These are phyloP conservation scores for Cladophialophora yegresii DNA, from an alignment of 2,329 filamentous ascomycete species.

Conservation along the genomic window DNA sequence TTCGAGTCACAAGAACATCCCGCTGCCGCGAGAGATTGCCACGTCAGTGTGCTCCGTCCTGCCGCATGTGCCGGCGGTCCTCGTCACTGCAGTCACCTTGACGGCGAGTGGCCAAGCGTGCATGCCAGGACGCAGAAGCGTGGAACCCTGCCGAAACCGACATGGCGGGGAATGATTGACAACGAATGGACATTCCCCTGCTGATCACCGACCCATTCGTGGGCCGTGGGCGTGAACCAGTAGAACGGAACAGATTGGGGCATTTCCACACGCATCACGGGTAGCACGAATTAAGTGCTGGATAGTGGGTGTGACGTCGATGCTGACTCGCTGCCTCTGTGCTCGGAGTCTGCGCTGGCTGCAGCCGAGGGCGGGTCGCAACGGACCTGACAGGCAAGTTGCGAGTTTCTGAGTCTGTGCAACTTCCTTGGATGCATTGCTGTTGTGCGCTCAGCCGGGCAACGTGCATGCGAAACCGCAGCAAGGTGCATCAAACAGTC, in stretches of 20 bases:
- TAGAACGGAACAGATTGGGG: background rate
- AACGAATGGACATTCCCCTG: constrained; percentile 27
- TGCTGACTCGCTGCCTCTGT: constrained; percentile 15
- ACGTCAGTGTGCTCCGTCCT: constrained; percentile 20
- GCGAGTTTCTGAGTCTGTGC: constrained; percentile 7
- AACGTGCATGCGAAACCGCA: constrained; percentile 13
- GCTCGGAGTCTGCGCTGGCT: constrained; percentile 13
- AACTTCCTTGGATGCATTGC: background rate
- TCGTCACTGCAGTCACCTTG: constrained; percentile 9
- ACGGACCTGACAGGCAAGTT: constrained; percentile 14
- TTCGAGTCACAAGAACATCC: constrained; percentile 21
- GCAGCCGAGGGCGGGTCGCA: constrained; percentile 16
- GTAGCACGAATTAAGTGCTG: background rate
- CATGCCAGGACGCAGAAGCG: constrained; percentile 19
- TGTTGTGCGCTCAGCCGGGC: background rate
- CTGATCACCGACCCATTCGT: constrained; percentile 21
- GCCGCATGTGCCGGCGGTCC: constrained; percentile 15
- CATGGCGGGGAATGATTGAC: constrained; percentile 12
- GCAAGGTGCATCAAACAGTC: constrained; percentile 12
- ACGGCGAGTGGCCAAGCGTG: constrained; percentile 18
- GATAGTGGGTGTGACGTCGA: background rate
- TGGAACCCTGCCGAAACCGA: constrained; percentile 18
- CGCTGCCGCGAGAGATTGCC: constrained; percentile 19
- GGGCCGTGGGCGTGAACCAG: background rate
- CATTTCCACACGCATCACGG: background rate